Evolutionary conservation across 176 grass and related monocot genomes (phyloP).

Genomic region (Poa annua): DNA sequence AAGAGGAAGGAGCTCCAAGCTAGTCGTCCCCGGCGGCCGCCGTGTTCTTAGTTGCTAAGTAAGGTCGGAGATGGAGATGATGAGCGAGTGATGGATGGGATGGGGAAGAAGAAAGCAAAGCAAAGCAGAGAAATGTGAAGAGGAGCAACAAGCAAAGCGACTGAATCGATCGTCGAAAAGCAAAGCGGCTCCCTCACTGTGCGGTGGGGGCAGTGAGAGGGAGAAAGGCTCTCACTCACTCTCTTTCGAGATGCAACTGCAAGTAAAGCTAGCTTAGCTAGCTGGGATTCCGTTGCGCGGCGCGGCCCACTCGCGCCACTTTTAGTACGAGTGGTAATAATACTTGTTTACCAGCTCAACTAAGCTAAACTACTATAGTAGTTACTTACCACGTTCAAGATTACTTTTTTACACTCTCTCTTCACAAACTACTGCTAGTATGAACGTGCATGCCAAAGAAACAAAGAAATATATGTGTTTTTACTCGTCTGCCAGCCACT

Average conservation of each 20-base stretch:
- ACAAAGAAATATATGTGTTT: not conserved
- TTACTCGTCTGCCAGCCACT: not conserved
- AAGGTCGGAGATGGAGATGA: not conserved
- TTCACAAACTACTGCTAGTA: too few species aligned
- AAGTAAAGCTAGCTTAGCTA: not conserved
- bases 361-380: too few species aligned
- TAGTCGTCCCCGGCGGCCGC: not conserved
- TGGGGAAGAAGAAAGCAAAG: not conserved
- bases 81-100: not conserved
- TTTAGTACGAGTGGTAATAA: too few species aligned
- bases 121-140: not conserved
- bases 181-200: not conserved
- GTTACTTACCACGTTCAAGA: too few species aligned
- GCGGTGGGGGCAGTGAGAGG: not conserved
- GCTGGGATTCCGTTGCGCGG: not conserved
- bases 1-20: not conserved
- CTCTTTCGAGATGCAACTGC: not conserved
- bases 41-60: not conserved
- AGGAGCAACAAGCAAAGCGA: conserved; percentile 3
- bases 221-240: not conserved
- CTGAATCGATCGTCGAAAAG: not conserved
- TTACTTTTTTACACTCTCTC: too few species aligned
- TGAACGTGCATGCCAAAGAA: too few species aligned
- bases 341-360: too few species aligned
- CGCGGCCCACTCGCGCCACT: too few species aligned